These are phyloP conservation scores for Phytopythium boreale DNA, from an alignment of 352 stramenopile species.

Conservation along the genomic window DNA sequence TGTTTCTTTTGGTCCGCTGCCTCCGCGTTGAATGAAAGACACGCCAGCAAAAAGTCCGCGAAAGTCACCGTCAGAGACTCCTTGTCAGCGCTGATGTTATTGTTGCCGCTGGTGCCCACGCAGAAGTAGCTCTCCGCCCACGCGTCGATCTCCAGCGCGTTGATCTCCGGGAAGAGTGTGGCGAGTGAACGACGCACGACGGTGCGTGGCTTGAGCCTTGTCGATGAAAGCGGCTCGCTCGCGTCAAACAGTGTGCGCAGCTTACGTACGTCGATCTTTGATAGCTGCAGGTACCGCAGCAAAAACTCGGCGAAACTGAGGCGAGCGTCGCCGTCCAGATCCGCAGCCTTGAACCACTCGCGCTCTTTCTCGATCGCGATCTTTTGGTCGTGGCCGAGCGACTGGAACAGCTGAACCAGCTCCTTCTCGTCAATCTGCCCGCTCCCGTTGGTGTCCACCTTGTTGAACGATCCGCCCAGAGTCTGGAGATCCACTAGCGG, in stretches of 20 bases:
- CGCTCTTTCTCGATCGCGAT: slow-evolving; percentile 13
- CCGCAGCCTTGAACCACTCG: slow-evolving; percentile 36
- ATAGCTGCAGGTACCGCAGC: slow-evolving; percentile 52
- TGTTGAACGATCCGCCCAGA: slow-evolving; percentile 40
- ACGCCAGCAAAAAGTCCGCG: slow-evolving; percentile 58
- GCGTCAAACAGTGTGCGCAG: slow-evolving; percentile 38
- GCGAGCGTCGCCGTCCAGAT: slow-evolving; percentile 24
- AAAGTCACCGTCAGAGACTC: slow-evolving; percentile 28
- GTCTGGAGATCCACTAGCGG: slow-evolving; percentile 35
- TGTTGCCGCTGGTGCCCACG: slow-evolving; percentile 8
- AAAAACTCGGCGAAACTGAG: slow-evolving; percentile 69
- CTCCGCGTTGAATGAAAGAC: slow-evolving; percentile 47
- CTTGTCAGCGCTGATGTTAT: background rate
- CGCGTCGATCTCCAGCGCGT: slow-evolving; percentile 20
- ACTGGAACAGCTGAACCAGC: slow-evolving; percentile 26
- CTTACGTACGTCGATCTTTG: slow-evolving; percentile 25
- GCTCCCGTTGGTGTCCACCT: slow-evolving; percentile 29
- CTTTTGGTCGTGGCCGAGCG: slow-evolving; percentile 25
- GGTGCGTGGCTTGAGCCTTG: slow-evolving; percentile 24
- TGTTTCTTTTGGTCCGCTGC: slow-evolving; percentile 9
- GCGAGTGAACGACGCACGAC: slow-evolving; percentile 26
- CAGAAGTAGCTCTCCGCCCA: slow-evolving; percentile 31
- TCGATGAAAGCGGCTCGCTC: slow-evolving; percentile 30
- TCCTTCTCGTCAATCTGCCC: slow-evolving; percentile 35
- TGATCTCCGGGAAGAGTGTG: slow-evolving; percentile 26